Conservation (phyloP, 352 stramenopile genomes). For the Phytophthora nicotianae region DNA sequence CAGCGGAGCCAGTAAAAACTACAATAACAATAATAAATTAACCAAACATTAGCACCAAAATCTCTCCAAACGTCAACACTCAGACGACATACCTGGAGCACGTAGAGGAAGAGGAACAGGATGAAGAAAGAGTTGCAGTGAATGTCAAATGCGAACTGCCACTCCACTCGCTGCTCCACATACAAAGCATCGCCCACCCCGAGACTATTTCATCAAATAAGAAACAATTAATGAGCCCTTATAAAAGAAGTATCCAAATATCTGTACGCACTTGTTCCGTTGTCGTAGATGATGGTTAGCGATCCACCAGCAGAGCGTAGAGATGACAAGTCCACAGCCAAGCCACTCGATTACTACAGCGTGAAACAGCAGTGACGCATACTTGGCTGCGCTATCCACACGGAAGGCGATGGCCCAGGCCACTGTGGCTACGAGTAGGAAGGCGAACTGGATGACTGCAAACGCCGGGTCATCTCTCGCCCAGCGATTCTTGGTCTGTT, state of each 20-base stretch:
- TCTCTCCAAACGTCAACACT: constrained; percentile 8
- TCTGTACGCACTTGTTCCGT: constrained; percentile 48
- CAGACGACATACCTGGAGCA: constrained; percentile 73
- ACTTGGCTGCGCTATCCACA: constrained; percentile 53
- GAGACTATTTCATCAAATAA: constrained; percentile 39
- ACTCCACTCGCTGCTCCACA: constrained; percentile 98
- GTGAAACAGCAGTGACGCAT: constrained; percentile 74
- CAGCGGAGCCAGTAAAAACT: constrained; percentile 97
- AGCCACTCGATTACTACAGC: constrained; percentile 86
- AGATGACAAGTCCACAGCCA: constrained; percentile 69
- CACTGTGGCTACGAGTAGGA: constrained; percentile 86
- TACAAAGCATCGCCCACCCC: constrained; percentile 81
- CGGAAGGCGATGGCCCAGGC: constrained; percentile 84
- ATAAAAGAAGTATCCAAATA: constrained; percentile 13
- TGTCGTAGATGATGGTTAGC: constrained; percentile 76
- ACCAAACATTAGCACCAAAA: constrained; percentile 4
- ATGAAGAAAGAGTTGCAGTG: constrained; percentile 99
- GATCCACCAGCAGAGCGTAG: constrained; percentile 75
- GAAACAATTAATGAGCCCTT: constrained; percentile 1
- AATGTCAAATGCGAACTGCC: constrained; percentile 99
- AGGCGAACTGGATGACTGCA: constrained; percentile 94
- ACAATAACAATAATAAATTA: constrained; percentile 21
- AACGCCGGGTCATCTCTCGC: constrained; percentile 97
- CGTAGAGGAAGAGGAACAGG: constrained; percentile 96
- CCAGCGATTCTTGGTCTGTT: constrained; percentile 99